These are phyloP conservation scores for Paraglomus occultum DNA, from an alignment of 192 early-diverging fungal genomes.

Conservation along the genomic window DNA sequence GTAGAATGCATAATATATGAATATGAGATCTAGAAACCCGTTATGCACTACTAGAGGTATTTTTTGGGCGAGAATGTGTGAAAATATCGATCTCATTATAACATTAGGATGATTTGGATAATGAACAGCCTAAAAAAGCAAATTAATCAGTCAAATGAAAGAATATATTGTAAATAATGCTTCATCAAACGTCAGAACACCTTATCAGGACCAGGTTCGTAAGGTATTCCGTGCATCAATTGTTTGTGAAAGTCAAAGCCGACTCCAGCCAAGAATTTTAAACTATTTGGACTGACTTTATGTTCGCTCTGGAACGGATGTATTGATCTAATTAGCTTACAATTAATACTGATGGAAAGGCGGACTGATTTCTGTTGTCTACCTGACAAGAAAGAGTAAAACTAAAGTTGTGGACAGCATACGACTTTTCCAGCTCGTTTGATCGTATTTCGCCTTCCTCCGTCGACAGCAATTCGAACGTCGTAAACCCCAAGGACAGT, in stretches of 20 bases:
- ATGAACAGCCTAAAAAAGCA: slow-evolving; percentile 36
- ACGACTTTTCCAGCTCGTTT: slow-evolving; percentile 15
- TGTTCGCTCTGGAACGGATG: slow-evolving; percentile 52
- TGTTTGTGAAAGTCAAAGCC: slow-evolving; percentile 85
- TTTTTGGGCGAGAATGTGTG: slow-evolving; percentile 44
- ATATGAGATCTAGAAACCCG: slow-evolving; percentile 90
- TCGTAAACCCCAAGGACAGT: slow-evolving; percentile 79
- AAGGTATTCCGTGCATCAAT: slow-evolving; percentile 77
- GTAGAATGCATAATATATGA: slow-evolving; percentile 89
- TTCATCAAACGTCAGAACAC: slow-evolving; percentile 16
- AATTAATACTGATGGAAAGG: background rate
- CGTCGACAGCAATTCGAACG: slow-evolving; percentile 46
- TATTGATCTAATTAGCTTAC: background rate
- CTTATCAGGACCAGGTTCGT: slow-evolving; percentile 54
- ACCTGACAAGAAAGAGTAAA: slow-evolving; percentile 46
- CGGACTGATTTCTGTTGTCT: background rate
- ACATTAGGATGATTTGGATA: slow-evolving; percentile 37
- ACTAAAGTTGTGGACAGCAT: slow-evolving; percentile 62
- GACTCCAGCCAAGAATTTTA: slow-evolving; percentile 79
- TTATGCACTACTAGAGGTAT: slow-evolving; percentile 89
- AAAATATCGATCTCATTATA: slow-evolving; percentile 57
- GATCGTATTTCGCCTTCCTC: background rate
- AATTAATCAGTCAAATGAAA: background rate
- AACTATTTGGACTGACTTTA: slow-evolving; percentile 64
- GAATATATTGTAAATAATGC: background rate